phyloP scores from a whole-genome alignment of 179 eudicot species.

The Vitellaria paradoxa region DNA sequence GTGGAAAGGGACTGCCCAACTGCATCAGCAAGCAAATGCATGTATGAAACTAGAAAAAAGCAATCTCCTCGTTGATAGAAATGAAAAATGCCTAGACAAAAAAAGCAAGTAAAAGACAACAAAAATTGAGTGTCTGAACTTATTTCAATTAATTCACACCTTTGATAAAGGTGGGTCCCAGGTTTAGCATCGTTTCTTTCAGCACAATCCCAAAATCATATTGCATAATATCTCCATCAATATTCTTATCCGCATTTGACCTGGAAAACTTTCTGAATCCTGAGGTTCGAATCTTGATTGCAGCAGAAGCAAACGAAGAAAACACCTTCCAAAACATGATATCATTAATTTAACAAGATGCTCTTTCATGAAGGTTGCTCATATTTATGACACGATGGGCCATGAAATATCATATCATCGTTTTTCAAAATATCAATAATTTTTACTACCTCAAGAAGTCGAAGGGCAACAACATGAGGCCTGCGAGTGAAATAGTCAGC shows the following conservation, averaged over 20 bases:
- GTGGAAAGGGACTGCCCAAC: slow-evolving; percentile 99
- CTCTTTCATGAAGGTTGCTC: neutral
- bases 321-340: slow-evolving; percentile 52
- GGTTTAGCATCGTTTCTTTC: slow-evolving; percentile 72
- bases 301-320: slow-evolving; percentile 75
- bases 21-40: slow-evolving; percentile 43
- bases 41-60: slow-evolving; percentile 11
- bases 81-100: slow-evolving; percentile 4
- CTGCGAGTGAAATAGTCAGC: slow-evolving; percentile 72
- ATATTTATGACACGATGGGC: neutral
- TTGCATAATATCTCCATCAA: slow-evolving; percentile 32
- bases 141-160: slow-evolving; percentile 37
- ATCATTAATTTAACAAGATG: slow-evolving; percentile 4
- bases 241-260: slow-evolving; percentile 32
- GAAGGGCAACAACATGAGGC: slow-evolving; percentile 85
- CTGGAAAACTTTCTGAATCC: slow-evolving; percentile 28
- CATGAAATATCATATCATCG: slow-evolving; percentile 6
- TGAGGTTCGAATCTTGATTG: slow-evolving; percentile 57
- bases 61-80: slow-evolving; percentile 1
- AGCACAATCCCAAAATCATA: slow-evolving; percentile 70
- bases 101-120: neutral
- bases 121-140: neutral
- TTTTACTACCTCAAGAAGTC: slow-evolving; percentile 81
- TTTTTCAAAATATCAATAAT: slow-evolving; percentile 4
- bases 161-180: slow-evolving; percentile 97